Conservation (phyloP, 495 filamentous ascomycete genomes). For the Penicillium soppii region DNA sequence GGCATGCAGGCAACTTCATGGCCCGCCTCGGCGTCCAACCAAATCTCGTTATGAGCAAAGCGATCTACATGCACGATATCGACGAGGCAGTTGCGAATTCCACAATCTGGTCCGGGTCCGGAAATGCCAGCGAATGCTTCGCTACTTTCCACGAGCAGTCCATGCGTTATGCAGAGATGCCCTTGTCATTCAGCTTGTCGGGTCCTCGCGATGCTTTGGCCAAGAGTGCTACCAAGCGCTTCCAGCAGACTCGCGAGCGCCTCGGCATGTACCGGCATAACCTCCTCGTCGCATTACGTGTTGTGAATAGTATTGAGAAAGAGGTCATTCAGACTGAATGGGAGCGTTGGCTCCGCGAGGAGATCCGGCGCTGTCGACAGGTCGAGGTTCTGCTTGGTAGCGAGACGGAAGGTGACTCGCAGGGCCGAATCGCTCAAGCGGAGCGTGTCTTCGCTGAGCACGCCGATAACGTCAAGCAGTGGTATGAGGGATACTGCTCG, state of each 20-base stretch:
- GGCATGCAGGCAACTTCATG: conserved; percentile 78
- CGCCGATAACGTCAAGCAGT: conserved; percentile 53
- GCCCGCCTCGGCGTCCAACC: conserved; percentile 72
- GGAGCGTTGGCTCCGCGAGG: conserved; percentile 82
- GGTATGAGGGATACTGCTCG: conserved; percentile 71
- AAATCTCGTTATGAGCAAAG: conserved; percentile 76
- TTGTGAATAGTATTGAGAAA: conserved; percentile 83
- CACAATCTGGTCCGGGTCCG: conserved; percentile 32
- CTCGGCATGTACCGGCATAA: conserved; percentile 89
- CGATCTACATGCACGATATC: conserved; percentile 80
- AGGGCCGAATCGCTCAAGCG: conserved; percentile 23
- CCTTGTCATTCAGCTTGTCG: conserved; percentile 33
- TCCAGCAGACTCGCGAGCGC: conserved; percentile 74
- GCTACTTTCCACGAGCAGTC: conserved; percentile 44
- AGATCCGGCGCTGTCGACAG: conserved; percentile 65
- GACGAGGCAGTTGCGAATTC: conserved; percentile 61
- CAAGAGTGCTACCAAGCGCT: conserved; percentile 60
- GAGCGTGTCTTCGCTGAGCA: conserved; percentile 37
- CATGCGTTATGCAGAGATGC: conserved; percentile 29
- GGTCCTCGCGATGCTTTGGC: conserved; percentile 43
- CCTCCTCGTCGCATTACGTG: conserved; percentile 82
- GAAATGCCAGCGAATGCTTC: conserved; percentile 44
- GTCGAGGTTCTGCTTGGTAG: conserved; percentile 52
- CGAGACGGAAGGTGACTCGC: conserved; percentile 27
- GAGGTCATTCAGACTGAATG: conserved; percentile 85